phyloP scores from a whole-genome alignment of 306 rosid species.

The Begonia peltatifolia region DNA sequence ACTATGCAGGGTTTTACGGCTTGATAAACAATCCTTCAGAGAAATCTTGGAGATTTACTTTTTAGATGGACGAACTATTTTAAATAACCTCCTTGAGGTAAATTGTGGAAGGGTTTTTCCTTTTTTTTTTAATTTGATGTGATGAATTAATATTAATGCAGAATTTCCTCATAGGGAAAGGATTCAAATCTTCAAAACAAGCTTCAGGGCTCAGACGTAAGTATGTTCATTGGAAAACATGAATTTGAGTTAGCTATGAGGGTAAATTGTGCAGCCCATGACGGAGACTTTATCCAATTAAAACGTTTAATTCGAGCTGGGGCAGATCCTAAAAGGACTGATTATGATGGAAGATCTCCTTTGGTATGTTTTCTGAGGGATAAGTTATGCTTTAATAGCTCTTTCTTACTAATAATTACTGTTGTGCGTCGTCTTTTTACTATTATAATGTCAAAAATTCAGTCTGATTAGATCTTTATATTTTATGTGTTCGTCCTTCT shows the following conservation, averaged over 20 bases:
- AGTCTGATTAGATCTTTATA: no score
- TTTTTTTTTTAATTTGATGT: no score
- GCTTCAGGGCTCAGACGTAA: conserved; percentile 47
- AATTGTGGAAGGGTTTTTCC: not conserved
- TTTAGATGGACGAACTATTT: conserved; percentile 36
- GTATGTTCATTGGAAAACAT: conserved; percentile 23
- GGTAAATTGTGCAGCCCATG: conserved; percentile 42
- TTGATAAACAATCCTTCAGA: conserved; percentile 40
- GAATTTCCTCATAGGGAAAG: conserved; percentile 24
- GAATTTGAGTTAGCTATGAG: conserved; percentile 41
- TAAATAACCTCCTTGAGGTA: conserved; percentile 55
- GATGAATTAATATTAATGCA: no score
- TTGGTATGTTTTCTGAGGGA: conserved; percentile 27
- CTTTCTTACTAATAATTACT: not conserved
- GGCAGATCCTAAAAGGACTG: conserved; percentile 46
- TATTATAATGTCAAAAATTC: no score
- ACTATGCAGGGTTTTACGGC: conserved; percentile 42
- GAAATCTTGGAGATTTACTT: conserved; percentile 35
- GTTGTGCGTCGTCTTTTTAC: no score
- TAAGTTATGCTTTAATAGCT: not conserved
- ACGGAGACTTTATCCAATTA: conserved; percentile 30
- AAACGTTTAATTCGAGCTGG: conserved; percentile 45
- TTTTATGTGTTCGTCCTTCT: no score
- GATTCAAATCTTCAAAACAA: conserved; percentile 27
- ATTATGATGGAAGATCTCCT: conserved; percentile 59